Conservation (phyloP, 805 yeast genomes). For the Nakazawaea siamensis region DNA sequence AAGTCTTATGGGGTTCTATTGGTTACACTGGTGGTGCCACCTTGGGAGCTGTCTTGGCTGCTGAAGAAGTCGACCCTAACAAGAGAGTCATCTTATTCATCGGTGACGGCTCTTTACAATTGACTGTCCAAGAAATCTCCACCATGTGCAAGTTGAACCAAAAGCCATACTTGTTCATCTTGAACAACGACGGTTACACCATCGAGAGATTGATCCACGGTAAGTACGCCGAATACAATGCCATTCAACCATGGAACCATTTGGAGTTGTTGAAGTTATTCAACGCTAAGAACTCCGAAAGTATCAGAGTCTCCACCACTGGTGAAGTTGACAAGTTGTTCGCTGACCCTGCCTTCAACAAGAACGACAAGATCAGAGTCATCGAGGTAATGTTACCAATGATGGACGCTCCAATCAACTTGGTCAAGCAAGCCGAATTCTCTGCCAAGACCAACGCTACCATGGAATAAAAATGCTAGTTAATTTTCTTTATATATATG, state of each 20-base stretch:
- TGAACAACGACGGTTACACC: constrained; percentile 70
- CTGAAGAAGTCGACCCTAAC: constrained; percentile 51
- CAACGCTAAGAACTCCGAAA: constrained; percentile 45
- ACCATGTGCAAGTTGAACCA: constrained; percentile 61
- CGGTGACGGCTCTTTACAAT: constrained; percentile 73
- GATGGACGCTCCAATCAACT: constrained; percentile 62
- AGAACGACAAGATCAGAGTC: constrained; percentile 52
- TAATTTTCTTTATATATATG: too few relatives aligned
- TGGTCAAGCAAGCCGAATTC: constrained; percentile 60
- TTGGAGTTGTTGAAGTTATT: constrained; percentile 47
- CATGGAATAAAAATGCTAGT: constrained; percentile 7
- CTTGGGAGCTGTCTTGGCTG: constrained; percentile 62
- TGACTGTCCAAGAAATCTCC: constrained; percentile 67
- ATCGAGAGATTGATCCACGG: constrained; percentile 72
- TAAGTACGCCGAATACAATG: constrained; percentile 53
- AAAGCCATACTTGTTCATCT: constrained; percentile 59
- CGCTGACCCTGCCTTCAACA: constrained; percentile 36
- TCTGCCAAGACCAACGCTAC: constrained; percentile 22
- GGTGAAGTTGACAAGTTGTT: constrained; percentile 52
- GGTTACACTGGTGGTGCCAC: constrained; percentile 66
- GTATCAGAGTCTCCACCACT: constrained; percentile 41
- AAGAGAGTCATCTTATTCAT: constrained; percentile 60
- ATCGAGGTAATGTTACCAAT: constrained; percentile 61
- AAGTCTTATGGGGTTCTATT: constrained; percentile 71
- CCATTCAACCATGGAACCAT: constrained; percentile 65